Conservation (phyloP, 2,329 filamentous ascomycete species). For the Plenodomus tracheiphilus region DNA sequence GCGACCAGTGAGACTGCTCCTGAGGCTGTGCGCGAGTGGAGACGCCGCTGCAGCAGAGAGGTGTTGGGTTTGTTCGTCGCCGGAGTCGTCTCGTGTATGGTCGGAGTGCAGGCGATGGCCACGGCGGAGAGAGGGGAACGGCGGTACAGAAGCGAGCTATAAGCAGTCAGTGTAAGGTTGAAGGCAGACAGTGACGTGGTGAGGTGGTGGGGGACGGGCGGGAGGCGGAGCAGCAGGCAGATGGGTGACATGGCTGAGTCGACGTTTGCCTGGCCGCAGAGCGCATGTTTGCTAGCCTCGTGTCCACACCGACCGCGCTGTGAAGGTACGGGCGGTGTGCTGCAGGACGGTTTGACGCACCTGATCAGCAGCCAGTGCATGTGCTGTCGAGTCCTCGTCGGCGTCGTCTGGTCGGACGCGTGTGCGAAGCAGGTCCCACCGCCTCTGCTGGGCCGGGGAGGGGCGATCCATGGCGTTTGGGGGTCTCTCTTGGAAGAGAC, state of each 20-base stretch:
- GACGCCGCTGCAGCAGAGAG: not conserved
- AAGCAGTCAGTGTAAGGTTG: too few species aligned
- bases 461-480: not conserved
- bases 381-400: conserved; percentile 8
- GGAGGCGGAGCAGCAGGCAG: too few species aligned
- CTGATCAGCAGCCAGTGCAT: conserved; percentile 3
- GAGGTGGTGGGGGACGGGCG: too few species aligned
- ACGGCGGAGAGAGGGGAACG: not conserved
- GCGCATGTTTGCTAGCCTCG: not conserved
- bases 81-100: not conserved
- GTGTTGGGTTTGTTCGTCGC: not conserved
- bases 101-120: conserved; percentile 3
- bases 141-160: too few species aligned
- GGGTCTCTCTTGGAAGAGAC: too few species aligned
- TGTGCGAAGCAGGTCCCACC: not conserved
- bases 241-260: too few species aligned
- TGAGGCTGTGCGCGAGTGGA: not conserved
- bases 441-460: not conserved
- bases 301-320: not conserved
- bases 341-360: conserved; percentile 9
- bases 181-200: too few species aligned
- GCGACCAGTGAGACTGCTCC: conserved; percentile 2
- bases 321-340: not conserved
- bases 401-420: conserved; percentile 6
- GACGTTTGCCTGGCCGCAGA: not conserved